Percentiles rank a stretch among this genome's conserved stretches.
phyloP scores from a whole-genome alignment of 2,329 filamentous ascomycete genomes.

The Aspergillus spinulosporus region DNA sequence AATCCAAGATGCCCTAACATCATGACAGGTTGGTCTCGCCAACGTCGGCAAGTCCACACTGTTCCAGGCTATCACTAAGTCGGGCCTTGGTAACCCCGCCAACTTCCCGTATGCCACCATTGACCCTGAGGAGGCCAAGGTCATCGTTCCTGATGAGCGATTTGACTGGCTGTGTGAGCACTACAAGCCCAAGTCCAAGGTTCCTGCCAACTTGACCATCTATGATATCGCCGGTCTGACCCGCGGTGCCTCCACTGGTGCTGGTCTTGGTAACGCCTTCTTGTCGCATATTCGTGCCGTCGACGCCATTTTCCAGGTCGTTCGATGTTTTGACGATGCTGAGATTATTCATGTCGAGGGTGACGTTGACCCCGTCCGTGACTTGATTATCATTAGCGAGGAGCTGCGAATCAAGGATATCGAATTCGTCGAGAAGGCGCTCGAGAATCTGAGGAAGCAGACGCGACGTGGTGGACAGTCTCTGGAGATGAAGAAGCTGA shows the following conservation, averaged over 20 bases:
- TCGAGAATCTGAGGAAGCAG: conserved; percentile 90
- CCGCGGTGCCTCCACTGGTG: conserved; percentile 92
- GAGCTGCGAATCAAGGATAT: conserved; percentile 98
- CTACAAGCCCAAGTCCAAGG: conserved; percentile 95
- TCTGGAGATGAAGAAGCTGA: conserved; percentile 96
- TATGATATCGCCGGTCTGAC: conserved; percentile 99
- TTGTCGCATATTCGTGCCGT: conserved; percentile 97
- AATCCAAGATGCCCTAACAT: conserved; percentile 18
- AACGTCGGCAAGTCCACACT: conserved; percentile 99
- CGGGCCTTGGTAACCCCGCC: conserved; percentile 93
- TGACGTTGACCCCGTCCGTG: conserved; percentile 91
- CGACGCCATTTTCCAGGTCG: conserved; percentile 96
- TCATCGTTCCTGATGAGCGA: conserved; percentile 92
- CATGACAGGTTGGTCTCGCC: conserved; percentile 82
- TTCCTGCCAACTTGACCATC: conserved; percentile 96
- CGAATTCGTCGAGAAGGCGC: conserved; percentile 94
- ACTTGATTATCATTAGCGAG: conserved; percentile 94
- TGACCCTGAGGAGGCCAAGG: conserved; percentile 95
- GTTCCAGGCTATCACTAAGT: conserved; percentile 99
- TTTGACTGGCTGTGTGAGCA: conserved; percentile 95
- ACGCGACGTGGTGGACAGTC: conserved; percentile 91
- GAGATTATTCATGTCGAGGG: conserved; percentile 99
- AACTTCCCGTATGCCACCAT: conserved; percentile 99
- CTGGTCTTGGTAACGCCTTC: conserved; percentile 96
- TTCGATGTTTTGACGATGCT: conserved; percentile 96